These are phyloP conservation scores for Funneliformis caledonium DNA, from an alignment of 371 early-diverging fungal genomes.

Conservation along the genomic window DNA sequence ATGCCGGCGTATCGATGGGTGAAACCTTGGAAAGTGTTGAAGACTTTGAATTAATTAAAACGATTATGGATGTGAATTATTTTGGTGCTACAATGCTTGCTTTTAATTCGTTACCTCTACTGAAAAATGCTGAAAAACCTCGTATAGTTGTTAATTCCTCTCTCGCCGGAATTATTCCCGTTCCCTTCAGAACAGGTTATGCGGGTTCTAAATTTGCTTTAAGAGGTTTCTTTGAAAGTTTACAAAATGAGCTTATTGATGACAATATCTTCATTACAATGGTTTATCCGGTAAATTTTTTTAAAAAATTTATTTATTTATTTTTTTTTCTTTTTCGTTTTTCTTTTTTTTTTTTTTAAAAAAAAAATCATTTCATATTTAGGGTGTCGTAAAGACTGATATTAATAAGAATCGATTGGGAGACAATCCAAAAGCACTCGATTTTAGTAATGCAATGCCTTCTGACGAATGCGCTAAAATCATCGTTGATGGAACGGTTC, in stretches of 20 bases:
- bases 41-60: constrained; percentile 5
- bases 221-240: constrained; percentile 35
- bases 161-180: not conserved
- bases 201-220: constrained; percentile 24
- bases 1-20: constrained; percentile 39
- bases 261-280: constrained; percentile 20
- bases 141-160: constrained; percentile 7
- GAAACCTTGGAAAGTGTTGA: constrained; percentile 1
- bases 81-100: constrained; percentile 6
- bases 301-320: not conserved
- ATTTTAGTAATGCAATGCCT: constrained; percentile 7
- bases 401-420: constrained; percentile 27
- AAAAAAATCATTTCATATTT: not conserved
- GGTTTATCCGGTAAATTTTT: constrained; percentile 12
- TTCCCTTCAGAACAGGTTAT: constrained; percentile 23
- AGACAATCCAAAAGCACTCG: not conserved
- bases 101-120: constrained; percentile 19
- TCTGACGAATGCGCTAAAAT: constrained; percentile 16
- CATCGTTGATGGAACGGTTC: not conserved
- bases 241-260: constrained; percentile 5
- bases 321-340: not conserved
- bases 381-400: constrained; percentile 6
- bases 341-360: not conserved
- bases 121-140: constrained; percentile 9
- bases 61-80: constrained; percentile 27